A percentile compares a stretch with the other conserved stretches of the same genome.
Conservation (phyloP, 139 green algal species). For the Chlorokybus atmophyticus region DNA sequence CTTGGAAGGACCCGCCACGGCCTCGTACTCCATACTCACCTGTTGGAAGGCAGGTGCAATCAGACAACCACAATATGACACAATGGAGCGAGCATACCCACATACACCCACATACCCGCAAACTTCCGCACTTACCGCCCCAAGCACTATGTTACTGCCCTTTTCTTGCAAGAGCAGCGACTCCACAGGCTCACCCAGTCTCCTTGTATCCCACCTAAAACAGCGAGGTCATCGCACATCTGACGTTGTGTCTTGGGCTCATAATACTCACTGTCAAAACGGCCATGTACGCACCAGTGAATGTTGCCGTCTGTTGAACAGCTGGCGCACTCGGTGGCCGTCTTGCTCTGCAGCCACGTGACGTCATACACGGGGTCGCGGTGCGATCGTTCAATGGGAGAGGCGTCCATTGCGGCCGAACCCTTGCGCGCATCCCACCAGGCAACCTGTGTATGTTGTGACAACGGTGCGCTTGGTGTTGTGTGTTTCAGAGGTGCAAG, state of each 20-base stretch:
- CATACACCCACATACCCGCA: too few relatives aligned
- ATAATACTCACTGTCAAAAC: too few relatives aligned
- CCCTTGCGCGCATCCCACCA: conserved; percentile 78
- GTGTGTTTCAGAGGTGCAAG: too few relatives aligned
- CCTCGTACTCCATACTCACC: conserved; percentile 63
- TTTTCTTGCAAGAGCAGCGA: conserved; percentile 53
- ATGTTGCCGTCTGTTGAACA: conserved; percentile 60
- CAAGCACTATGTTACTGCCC: too few relatives aligned
- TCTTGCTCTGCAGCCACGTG: conserved; percentile 84
- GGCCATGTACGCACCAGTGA: too few relatives aligned
- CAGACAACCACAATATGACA: too few relatives aligned
- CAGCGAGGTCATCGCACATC: too few relatives aligned
- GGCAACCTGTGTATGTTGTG: too few relatives aligned
- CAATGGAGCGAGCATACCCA: too few relatives aligned
- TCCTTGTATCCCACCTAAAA: conserved; percentile 58
- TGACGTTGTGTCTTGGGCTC: too few relatives aligned
- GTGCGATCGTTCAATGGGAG: conserved; percentile 46
- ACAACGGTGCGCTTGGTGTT: too few relatives aligned
- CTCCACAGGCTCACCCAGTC: conserved; percentile 55
- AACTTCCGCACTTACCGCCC: too few relatives aligned
- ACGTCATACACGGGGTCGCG: conserved; percentile 72
- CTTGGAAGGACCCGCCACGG: conserved; percentile 71
- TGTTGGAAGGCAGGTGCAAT: background rate
- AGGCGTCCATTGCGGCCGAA: conserved; percentile 43
- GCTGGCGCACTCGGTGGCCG: conserved; percentile 72